Base-by-base conservation (phyloP, 768 basidiomycete species). In the Amylocystis lapponica region DNA sequence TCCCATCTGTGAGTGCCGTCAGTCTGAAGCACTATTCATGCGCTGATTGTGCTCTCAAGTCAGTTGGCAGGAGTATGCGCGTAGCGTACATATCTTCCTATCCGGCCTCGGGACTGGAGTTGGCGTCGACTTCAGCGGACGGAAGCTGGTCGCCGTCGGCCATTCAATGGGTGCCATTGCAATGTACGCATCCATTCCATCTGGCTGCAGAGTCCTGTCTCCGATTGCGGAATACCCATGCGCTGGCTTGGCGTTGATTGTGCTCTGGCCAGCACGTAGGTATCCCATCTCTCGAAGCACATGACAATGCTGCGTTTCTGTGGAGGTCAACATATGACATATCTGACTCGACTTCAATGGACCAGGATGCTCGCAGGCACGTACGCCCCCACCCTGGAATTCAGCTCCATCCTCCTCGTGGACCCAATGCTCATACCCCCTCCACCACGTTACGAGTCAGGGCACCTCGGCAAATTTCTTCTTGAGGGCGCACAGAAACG, bases 31-130 rank as follows among this genome's bases (percentile, higher is more conserved):
- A 27, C 10, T n/a, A 10, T 35, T 1, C 22, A 27, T 5, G 4
- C 31, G 16, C 41, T 17, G 22, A 20, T n/a, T n/a, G n/a, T n/a
- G n/a, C n/a, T n/a, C n/a, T 39, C 2, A 8, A 78, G 76, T 77
- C 46, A 54, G 56, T 14, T 79, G 75, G 77, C 73, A 74, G 35
- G 77, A 81, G 36, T 78, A 76, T 41, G 71, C 61, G 0, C 65
- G 76, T 1, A 58, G 59, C 6, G 58, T 78, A 0, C 72, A 79
- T 46, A 56, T 67, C 2, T 69, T 81, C 36, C 58, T 79, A 4
- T 57, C 69, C 1, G 74, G 75, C 1, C 56, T 68, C 5, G 76
- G 76, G 0, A 66, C 54, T 20, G 76, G 76, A 16, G 60, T 76
- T 14, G 63, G 72, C 30, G 62, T 74, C 16, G 71, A 77, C 48